Conservation (phyloP, 768 basidiomycete genomes). For the Psilocybe subaeruginosa region DNA sequence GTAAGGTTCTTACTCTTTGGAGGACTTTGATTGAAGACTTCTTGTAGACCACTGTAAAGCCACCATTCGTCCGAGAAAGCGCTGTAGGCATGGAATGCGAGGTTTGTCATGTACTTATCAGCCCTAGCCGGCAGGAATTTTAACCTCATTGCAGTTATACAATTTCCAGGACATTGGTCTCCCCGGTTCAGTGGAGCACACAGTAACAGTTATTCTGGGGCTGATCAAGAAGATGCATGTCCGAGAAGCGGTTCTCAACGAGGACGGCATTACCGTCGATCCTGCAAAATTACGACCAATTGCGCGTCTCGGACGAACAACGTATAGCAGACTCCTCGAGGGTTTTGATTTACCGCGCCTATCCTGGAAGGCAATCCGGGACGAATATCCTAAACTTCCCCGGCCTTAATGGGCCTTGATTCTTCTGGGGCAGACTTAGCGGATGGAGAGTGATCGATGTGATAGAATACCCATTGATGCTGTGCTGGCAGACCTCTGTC, state of each 20-base stretch:
- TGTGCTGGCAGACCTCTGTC: conserved; percentile 7
- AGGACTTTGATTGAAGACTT: conserved; percentile 9
- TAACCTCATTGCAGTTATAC: conserved; percentile 41
- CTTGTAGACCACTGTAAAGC: conserved; percentile 48
- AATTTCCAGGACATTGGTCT: conserved; percentile 50
- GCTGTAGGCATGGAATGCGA: conserved; percentile 65
- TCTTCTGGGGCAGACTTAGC: neutral
- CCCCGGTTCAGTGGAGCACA: conserved; percentile 36
- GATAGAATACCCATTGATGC: neutral
- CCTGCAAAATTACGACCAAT: conserved; percentile 50
- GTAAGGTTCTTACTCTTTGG: conserved; percentile 35
- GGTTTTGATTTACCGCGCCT: conserved; percentile 48
- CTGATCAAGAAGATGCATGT: conserved; percentile 58
- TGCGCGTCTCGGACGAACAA: conserved; percentile 57
- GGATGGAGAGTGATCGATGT: conserved; percentile 6
- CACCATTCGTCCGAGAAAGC: conserved; percentile 59
- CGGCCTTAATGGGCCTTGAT: conserved; percentile 2
- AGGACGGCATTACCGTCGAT: conserved; percentile 46
- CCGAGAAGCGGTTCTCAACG: conserved; percentile 47
- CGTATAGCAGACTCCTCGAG: conserved; percentile 51
- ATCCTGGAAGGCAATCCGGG: conserved; percentile 36
- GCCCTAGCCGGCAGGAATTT: conserved; percentile 8
- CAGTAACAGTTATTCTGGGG: conserved; percentile 53
- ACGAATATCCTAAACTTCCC: conserved; percentile 28
- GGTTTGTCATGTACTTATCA: conserved; percentile 35